These are phyloP conservation scores for Hibiscus trionum DNA, from an alignment of 345 rosid genomes.

Conservation along the genomic window DNA sequence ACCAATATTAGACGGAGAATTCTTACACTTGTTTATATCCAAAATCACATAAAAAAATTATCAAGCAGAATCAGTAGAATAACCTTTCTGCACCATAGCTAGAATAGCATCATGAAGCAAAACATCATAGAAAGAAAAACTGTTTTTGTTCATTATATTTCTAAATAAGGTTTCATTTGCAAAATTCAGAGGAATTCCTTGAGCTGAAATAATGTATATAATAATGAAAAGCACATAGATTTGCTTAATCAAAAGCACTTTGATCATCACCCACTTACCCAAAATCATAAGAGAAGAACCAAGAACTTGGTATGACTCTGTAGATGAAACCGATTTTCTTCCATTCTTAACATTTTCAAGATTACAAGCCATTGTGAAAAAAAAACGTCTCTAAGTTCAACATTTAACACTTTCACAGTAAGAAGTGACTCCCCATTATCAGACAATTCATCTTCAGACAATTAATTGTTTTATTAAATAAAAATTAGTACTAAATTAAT, in stretches of 20 bases:
- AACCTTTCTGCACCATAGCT: conserved; percentile 68
- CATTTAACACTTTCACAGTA: conserved; percentile 87
- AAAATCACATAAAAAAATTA: background rate
- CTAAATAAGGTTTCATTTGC: background rate
- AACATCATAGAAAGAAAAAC: conserved; percentile 3
- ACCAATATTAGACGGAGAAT: background rate
- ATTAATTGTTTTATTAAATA: too few relatives aligned
- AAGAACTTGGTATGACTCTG: conserved; percentile 95
- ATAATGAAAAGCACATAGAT: background rate
- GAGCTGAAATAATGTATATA: background rate
- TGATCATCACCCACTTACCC: conserved; percentile 50
- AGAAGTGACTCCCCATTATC: conserved; percentile 89
- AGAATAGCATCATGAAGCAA: conserved; percentile 11
- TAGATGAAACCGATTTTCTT: conserved; percentile 17
- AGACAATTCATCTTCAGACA: conserved; percentile 95
- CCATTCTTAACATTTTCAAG: background rate
- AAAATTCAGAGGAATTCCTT: background rate
- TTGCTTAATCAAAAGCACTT: background rate
- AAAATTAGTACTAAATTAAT: too few relatives aligned
- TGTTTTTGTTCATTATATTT: background rate
- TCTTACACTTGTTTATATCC: background rate
- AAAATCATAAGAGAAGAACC: conserved; percentile 93
- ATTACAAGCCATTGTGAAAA: background rate
- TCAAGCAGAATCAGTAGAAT: conserved; percentile 63
- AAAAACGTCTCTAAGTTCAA: conserved; percentile 1